Percentiles rank a stretch among this genome's conserved stretches.
Conservation (phyloP, 1,284 basidiomycete species). For the Apiotrichum mycotoxinovorans region DNA sequence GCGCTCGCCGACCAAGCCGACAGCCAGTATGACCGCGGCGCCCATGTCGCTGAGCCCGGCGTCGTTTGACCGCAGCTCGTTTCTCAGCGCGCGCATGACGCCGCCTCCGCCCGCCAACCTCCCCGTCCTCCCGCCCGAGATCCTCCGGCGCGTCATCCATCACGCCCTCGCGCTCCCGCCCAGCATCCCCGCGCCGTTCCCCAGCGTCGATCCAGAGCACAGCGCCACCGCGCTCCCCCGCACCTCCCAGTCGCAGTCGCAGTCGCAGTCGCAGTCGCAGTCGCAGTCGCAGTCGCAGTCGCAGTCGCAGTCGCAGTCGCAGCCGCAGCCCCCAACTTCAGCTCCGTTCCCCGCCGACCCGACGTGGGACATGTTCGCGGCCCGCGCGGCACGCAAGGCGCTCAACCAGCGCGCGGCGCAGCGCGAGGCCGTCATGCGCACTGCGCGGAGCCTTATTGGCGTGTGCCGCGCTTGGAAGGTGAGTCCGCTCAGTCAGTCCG, state of each 20-base stretch:
- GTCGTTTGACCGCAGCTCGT: conserved; percentile 7
- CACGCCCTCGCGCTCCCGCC: conserved; percentile 26
- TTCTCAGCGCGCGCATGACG: conserved; percentile 8
- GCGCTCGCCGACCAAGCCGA: not conserved
- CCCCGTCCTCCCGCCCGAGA: conserved; percentile 20
- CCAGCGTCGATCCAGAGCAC: not conserved
- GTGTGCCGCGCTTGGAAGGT: conserved; percentile 72
- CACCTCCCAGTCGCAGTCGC: no score
- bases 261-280: no score
- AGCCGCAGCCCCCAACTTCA: no score
- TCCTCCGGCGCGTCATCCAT: conserved; percentile 34
- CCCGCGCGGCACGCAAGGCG: conserved; percentile 15
- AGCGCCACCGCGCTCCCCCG: no score
- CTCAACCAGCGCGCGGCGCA: not conserved
- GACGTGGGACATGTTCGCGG: conserved; percentile 33
- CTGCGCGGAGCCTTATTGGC: conserved; percentile 52
- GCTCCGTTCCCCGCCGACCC: not conserved
- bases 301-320: no score
- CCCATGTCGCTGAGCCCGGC: not conserved
- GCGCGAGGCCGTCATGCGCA: conserved; percentile 6
- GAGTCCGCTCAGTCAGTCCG: conserved; percentile 40
- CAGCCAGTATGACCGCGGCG: not conserved
- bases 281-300: no score
- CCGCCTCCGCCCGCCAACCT: conserved; percentile 1
- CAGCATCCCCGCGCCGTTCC: conserved; percentile 5